Percentiles rank a stretch among this genome's conserved stretches.
phyloP scores from a whole-genome alignment of 2,329 filamentous ascomycete species.

The Pezicula rhizophila region DNA sequence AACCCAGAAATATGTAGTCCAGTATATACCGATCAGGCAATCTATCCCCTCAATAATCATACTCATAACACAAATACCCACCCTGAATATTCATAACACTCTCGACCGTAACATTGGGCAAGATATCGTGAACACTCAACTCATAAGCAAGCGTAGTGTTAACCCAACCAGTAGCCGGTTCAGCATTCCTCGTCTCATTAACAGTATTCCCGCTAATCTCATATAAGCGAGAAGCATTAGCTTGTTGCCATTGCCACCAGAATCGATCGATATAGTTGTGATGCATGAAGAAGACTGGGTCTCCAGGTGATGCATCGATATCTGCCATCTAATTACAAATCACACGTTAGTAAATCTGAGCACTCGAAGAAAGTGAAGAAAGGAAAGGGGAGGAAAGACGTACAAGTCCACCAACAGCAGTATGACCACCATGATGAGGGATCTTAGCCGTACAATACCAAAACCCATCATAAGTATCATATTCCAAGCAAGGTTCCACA shows the following conservation, averaged over 20 bases:
- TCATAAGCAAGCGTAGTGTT: neutral
- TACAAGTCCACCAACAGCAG: constrained; percentile 5
- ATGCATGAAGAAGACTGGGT: constrained; percentile 22
- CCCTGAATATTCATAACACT: neutral
- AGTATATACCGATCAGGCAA: too few relatives aligned
- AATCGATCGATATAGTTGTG: constrained; percentile 19
- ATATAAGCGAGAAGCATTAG: constrained; percentile 3
- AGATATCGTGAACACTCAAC: neutral
- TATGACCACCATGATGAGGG: constrained; percentile 6
- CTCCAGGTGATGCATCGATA: constrained; percentile 8
- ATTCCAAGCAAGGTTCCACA: constrained; percentile 5
- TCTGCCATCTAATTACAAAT: constrained; percentile 4
- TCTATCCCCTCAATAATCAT: neutral
- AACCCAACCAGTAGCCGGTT: neutral
- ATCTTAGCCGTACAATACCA: constrained; percentile 5
- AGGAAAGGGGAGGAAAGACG: neutral
- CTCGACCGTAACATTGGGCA: neutral
- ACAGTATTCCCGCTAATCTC: constrained; percentile 2
- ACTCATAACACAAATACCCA: neutral
- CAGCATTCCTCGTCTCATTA: neutral
- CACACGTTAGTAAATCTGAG: too few relatives aligned
- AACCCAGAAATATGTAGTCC: too few relatives aligned
- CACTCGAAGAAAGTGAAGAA: too few relatives aligned
- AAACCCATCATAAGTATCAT: constrained; percentile 1
- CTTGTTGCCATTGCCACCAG: constrained; percentile 20